Conservation (phyloP, 2,329 filamentous ascomycete species). For the Golovinomyces cichoracearum region DNA sequence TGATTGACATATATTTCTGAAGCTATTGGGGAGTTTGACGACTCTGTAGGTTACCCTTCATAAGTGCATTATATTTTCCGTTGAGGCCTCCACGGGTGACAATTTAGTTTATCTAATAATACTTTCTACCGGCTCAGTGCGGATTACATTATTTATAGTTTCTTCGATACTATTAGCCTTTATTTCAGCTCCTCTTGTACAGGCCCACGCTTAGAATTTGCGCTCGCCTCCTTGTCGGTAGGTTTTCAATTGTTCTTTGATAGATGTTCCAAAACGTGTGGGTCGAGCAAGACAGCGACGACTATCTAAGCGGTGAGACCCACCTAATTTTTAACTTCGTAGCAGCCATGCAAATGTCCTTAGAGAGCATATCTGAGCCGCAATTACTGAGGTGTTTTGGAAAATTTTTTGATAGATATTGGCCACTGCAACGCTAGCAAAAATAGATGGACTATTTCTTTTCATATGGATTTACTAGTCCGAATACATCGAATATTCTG, state of each 20-base stretch:
- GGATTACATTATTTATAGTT: too few species aligned
- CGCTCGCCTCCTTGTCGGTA: too few species aligned
- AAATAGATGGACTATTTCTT: too few species aligned
- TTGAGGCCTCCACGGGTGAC: background rate
- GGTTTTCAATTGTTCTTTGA: conserved; percentile 1
- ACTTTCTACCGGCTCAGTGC: background rate
- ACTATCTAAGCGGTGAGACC: background rate
- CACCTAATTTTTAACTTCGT: background rate
- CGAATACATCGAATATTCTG: too few species aligned
- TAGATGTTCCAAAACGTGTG: background rate
- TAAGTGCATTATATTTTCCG: background rate
- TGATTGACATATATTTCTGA: background rate
- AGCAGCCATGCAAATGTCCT: background rate
- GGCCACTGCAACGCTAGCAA: too few species aligned
- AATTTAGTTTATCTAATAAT: too few species aligned
- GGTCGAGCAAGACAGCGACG: background rate
- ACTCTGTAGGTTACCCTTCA: background rate
- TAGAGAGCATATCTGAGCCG: background rate
- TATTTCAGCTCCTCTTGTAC: background rate
- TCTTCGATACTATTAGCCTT: background rate
- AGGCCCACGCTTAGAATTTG: background rate
- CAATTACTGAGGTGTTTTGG: too few species aligned
- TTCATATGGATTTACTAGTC: too few species aligned
- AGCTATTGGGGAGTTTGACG: background rate
- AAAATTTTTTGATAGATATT: too few species aligned